Percentiles rank a stretch among this genome's conserved stretches.
Conservation (phyloP, 495 filamentous ascomycete genomes). For the Aspergillus sclerotiicarbonarius region DNA sequence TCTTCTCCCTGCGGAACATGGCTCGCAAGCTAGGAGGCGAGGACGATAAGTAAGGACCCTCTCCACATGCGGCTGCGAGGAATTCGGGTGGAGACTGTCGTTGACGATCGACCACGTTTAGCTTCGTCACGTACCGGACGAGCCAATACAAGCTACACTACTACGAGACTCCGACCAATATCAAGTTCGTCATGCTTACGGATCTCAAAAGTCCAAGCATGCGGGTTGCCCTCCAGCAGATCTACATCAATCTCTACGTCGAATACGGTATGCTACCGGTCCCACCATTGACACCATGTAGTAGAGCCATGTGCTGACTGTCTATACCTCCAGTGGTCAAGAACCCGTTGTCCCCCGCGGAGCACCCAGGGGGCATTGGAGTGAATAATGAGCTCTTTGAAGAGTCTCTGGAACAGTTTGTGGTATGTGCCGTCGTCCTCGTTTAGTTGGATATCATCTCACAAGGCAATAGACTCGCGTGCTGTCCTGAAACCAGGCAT, state of each 20-base stretch:
- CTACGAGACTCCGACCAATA: conserved; percentile 93
- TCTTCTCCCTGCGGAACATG: conserved; percentile 96
- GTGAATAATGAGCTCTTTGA: conserved; percentile 96
- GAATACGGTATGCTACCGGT: conserved; percentile 70
- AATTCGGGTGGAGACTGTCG: not conserved
- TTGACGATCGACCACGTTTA: conserved; percentile 28
- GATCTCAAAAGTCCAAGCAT: conserved; percentile 87
- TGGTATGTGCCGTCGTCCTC: conserved; percentile 45
- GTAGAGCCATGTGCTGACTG: not conserved
- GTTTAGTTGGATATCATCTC: conserved; percentile 22
- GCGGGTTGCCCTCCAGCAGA: conserved; percentile 91
- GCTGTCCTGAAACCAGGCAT: conserved; percentile 23
- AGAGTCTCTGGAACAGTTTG: conserved; percentile 82
- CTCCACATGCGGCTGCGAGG: too few species aligned
- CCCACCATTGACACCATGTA: not conserved
- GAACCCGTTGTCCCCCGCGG: conserved; percentile 84
- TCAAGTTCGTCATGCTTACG: conserved; percentile 96
- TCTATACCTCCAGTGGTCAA: conserved; percentile 68
- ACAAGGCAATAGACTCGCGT: conserved; percentile 37
- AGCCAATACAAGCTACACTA: conserved; percentile 97
- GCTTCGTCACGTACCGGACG: conserved; percentile 87
- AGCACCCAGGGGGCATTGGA: conserved; percentile 83
- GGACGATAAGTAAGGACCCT: conserved; percentile 64
- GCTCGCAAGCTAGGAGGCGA: conserved; percentile 88
- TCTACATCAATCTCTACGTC: conserved; percentile 96